phyloP scores from a whole-genome alignment of 805 yeast genomes.

The Debaryomyces maramus region DNA sequence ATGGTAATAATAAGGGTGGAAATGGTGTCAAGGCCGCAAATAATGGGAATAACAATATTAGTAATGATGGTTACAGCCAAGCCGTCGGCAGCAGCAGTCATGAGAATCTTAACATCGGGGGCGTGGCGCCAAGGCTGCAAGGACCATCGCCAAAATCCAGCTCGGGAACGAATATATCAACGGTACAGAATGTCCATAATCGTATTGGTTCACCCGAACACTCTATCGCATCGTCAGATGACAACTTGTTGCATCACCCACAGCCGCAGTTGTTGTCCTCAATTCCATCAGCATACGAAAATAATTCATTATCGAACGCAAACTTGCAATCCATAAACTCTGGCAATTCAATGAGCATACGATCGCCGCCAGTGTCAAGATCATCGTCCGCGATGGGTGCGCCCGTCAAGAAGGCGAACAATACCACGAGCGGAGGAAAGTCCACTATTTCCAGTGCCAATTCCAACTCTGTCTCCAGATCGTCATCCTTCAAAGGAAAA shows the following conservation, averaged over 20 bases:
- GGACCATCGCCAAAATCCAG: slow-evolving; percentile 3
- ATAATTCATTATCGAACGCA: neutral
- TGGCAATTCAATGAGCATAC: neutral
- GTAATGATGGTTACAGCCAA: neutral
- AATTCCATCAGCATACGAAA: neutral
- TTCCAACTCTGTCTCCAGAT: slow-evolving; percentile 12
- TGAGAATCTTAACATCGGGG: neutral
- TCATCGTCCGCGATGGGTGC: slow-evolving; percentile 16
- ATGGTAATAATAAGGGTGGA: neutral
- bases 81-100: neutral
- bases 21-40: neutral
- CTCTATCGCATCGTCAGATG: slow-evolving; percentile 7
- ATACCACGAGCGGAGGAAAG: neutral
- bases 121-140: neutral
- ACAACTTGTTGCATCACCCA: slow-evolving; percentile 5
- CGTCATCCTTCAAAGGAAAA: slow-evolving; percentile 9
- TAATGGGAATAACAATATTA: neutral
- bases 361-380: slow-evolving; percentile 15
- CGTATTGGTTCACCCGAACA: slow-evolving; percentile 7
- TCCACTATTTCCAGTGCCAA: neutral
- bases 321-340: slow-evolving; percentile 18
- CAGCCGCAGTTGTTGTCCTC: slow-evolving; percentile 6
- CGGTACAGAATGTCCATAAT: slow-evolving; percentile 1
- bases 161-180: slow-evolving; percentile 4
- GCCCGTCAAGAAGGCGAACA: slow-evolving; percentile 3